phyloP scores from a whole-genome alignment of 352 stramenopile genomes.

The Phytophthora megakarya region DNA sequence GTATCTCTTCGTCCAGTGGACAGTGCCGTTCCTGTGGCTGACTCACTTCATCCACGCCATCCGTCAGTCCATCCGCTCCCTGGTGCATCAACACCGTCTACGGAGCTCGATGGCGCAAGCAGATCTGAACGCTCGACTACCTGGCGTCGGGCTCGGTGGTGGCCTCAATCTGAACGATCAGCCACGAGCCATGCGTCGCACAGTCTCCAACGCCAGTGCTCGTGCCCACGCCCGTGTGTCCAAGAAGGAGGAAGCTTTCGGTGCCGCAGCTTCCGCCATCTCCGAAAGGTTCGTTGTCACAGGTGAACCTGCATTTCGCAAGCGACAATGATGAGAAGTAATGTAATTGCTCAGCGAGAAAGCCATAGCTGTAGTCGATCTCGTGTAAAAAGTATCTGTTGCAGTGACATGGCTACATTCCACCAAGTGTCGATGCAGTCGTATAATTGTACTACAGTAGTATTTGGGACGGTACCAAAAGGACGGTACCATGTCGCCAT shows the following conservation, averaged over 20 bases:
- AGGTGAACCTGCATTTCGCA: constrained; percentile 34
- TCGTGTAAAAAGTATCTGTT: constrained; percentile 12
- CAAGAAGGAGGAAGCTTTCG: constrained; percentile 88
- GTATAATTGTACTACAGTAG: constrained; percentile 14
- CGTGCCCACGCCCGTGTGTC: constrained; percentile 75
- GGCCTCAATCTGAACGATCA: constrained; percentile 42
- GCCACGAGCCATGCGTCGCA: constrained; percentile 51
- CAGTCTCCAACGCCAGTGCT: constrained; percentile 60
- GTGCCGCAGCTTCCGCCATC: constrained; percentile 75
- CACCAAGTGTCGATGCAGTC: constrained; percentile 15
- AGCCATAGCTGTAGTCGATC: constrained; percentile 3
- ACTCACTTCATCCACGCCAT: constrained; percentile 69
- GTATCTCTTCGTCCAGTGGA: constrained; percentile 85
- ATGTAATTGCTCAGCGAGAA: constrained; percentile 12
- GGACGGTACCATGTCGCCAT: constrained; percentile 15
- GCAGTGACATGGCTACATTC: constrained; percentile 21
- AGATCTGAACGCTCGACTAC: constrained; percentile 43
- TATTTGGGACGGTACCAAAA: constrained; percentile 23
- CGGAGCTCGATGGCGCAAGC: constrained; percentile 63
- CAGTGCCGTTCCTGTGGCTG: constrained; percentile 78
- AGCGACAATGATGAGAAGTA: constrained; percentile 25
- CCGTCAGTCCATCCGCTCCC: constrained; percentile 65
- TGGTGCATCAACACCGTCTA: constrained; percentile 81
- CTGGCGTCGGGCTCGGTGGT: constrained; percentile 42
- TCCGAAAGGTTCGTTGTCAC: constrained; percentile 77